Evolutionary conservation across 2,329 filamentous ascomycete species (phyloP).

Genomic region (Paracoccidioides lutzii): DNA sequence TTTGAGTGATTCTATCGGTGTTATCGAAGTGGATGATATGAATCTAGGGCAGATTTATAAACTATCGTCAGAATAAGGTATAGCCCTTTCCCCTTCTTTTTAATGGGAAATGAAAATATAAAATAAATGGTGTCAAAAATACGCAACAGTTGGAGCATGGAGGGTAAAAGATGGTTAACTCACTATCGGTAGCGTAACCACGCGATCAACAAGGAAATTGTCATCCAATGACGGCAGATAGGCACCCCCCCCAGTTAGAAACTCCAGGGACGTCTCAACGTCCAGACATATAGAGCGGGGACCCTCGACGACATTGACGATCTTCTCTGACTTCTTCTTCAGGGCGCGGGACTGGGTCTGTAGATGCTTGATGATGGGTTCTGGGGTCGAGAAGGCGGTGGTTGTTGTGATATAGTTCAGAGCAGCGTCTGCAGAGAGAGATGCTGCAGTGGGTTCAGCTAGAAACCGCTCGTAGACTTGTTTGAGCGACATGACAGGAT

Average conservation of each 20-base stretch:
- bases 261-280: constrained; percentile 71
- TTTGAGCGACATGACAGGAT: constrained; percentile 29
- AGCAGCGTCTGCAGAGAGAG: constrained; percentile 53
- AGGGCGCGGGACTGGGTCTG: constrained; percentile 57
- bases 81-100: not conserved
- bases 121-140: not conserved
- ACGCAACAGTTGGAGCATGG: not conserved
- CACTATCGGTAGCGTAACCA: constrained; percentile 70
- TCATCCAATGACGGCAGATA: constrained; percentile 86
- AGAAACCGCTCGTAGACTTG: constrained; percentile 59
- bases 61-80: not conserved
- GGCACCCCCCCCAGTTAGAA: constrained; percentile 64
- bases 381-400: constrained; percentile 55
- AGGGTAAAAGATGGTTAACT: constrained; percentile 26
- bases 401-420: constrained; percentile 86
- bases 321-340: constrained; percentile 68
- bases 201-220: constrained; percentile 79
- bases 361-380: constrained; percentile 74
- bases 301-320: constrained; percentile 63
- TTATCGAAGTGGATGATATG: constrained; percentile 79
- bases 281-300: constrained; percentile 59
- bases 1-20: constrained; percentile 66
- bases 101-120: not conserved
- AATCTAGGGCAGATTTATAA: constrained; percentile 38
- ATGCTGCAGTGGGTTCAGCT: constrained; percentile 49